Base-by-base conservation (phyloP, 2,329 filamentous ascomycete genomes). In the Curvularia hawaiiensis region DNA sequence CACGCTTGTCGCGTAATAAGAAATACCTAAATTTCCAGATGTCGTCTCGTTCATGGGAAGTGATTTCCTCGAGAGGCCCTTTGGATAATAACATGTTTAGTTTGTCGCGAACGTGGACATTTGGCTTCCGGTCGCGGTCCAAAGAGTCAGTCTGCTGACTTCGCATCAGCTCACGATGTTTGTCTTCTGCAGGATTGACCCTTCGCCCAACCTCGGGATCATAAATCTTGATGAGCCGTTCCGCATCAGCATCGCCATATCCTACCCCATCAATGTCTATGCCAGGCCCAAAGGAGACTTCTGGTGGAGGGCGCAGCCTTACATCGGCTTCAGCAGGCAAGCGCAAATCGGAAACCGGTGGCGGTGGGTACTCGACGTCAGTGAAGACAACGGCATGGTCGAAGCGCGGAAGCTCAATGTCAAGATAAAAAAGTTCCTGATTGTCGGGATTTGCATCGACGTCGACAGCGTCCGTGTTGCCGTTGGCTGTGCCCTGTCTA, bases 1-100 rank as follows among this genome's bases (percentile, higher is more conserved):
- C 81, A 54, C 79, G 74, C 66, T 99, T 99, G 74, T 99, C 93
- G 56, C 92, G 85, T 1, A 93, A 95, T 22, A 99, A 79, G 75
- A 97, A 94, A 75, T 98, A 96, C 57, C 95, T 85, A 79, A 98
- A 99, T 69, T 96, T 95, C 96, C 96, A 99, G 20, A 99, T 87
- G 50, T 97, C 83, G 75, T 99, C 95, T 72, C 96, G 96, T 76
- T 99, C 95, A 73, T 97, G 93, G 0, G 92, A 86, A 1, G 88
- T 92, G 24, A 99, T 82, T 47, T 90, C 85, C 61, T 97, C 92
- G 0, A 94, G 97, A 3, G 95, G 95, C 7, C 94, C 92, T 70
- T 97, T 97, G 2, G 90, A 89, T 80, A 98, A 88, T 64, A 99
- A 93, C 44, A 86, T 82, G 71, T 98, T 97, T 31, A 99, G 82